phyloP scores from a whole-genome alignment of 2,329 filamentous ascomycete species.

The Colletotrichum kahawae region DNA sequence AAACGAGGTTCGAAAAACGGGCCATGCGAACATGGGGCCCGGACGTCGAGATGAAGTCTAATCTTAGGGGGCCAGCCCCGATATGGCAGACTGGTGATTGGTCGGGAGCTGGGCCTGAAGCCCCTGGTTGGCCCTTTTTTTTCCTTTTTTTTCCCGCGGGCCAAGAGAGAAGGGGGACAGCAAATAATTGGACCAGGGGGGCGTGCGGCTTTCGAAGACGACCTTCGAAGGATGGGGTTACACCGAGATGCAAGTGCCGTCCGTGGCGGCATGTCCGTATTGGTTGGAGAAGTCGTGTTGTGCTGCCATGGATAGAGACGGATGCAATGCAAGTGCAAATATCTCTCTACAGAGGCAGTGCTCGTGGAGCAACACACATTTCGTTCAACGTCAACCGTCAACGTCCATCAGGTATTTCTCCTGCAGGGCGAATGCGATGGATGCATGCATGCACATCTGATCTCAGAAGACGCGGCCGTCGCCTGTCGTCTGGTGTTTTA shows the following conservation, averaged over 20 bases:
- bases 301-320: neutral
- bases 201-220: neutral
- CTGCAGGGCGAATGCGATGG: neutral
- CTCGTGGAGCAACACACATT: neutral
- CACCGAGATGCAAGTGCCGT: conserved; percentile 16
- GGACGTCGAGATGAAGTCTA: conserved; percentile 21
- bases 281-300: neutral
- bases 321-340: neutral
- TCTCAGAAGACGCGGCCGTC: neutral
- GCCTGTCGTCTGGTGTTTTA: conserved; percentile 13
- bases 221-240: neutral
- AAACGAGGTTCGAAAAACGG: conserved; percentile 9
- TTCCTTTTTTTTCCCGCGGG: neutral
- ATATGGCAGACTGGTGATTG: neutral
- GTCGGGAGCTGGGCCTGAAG: neutral
- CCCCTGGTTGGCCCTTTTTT: neutral
- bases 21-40: conserved; percentile 7
- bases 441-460: neutral
- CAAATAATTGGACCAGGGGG: neutral
- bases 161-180: neutral
- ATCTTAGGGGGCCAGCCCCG: neutral
- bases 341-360: neutral
- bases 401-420: neutral
- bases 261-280: neutral
- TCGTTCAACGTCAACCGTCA: neutral